These are phyloP conservation scores for Aspergillus vadensis DNA, from an alignment of 2,329 filamentous ascomycete species.

Conservation along the genomic window DNA sequence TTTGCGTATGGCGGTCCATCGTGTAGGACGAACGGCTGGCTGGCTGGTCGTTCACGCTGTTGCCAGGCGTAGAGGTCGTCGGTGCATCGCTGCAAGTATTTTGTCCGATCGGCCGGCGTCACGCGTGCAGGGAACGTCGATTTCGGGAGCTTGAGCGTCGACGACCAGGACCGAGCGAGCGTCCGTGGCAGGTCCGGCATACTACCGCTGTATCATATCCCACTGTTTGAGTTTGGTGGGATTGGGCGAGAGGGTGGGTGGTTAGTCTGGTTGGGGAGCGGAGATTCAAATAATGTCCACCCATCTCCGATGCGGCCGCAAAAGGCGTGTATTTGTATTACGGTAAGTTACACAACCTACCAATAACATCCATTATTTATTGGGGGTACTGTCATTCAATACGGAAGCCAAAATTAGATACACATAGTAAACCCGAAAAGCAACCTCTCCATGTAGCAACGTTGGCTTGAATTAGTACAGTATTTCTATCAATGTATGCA, in stretches of 20 bases:
- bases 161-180: constrained; percentile 63
- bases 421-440: not conserved
- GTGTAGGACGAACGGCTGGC: constrained; percentile 75
- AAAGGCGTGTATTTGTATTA: not conserved
- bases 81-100: constrained; percentile 73
- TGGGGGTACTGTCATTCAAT: not conserved
- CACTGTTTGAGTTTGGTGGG: constrained; percentile 8
- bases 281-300: not conserved
- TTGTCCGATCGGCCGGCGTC: constrained; percentile 48
- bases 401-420: not conserved
- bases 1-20: constrained; percentile 98
- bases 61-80: constrained; percentile 93
- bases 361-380: not conserved
- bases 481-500: not conserved
- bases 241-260: constrained; percentile 4
- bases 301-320: not conserved
- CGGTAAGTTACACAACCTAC: not conserved
- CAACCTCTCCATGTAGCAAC: not conserved
- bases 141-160: constrained; percentile 73
- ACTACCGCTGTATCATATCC: constrained; percentile 36
- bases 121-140: constrained; percentile 65
- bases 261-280: not conserved
- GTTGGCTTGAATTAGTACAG: not conserved
- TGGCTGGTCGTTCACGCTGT: constrained; percentile 52
- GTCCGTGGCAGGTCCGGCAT: constrained; percentile 42